Percentiles rank a stretch among this genome's conserved stretches.
Evolutionary conservation across 345 rosid species (phyloP).

Genomic region (Boechera retrofracta): DNA sequence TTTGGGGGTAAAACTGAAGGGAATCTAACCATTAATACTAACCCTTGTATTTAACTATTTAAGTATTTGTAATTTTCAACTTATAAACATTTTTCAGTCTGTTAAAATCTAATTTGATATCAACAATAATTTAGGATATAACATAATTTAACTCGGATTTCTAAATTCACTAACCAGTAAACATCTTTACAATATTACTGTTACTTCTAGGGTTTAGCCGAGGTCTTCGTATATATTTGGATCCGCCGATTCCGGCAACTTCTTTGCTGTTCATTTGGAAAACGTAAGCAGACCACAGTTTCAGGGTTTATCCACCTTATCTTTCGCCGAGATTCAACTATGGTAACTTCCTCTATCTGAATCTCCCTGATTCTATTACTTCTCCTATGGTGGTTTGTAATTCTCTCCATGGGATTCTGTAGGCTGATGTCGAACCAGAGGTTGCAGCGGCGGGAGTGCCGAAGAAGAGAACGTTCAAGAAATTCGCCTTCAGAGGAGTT

Average conservation of each 20-base stretch:
- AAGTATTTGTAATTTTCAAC: background rate
- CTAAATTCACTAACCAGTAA: background rate
- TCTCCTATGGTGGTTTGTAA: background rate
- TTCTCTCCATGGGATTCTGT: background rate
- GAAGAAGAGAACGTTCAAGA: slow-evolving; percentile 81
- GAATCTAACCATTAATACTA: too few relatives aligned
- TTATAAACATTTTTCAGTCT: too few relatives aligned
- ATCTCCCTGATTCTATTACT: background rate
- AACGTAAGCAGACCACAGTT: background rate
- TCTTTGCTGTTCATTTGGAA: background rate
- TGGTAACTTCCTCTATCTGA: slow-evolving; percentile 7
- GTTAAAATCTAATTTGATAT: too few relatives aligned
- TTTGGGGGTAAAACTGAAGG: too few relatives aligned
- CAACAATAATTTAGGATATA: too few relatives aligned
- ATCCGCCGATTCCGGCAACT: background rate
- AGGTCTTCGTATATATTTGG: slow-evolving; percentile 14
- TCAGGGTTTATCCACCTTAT: background rate
- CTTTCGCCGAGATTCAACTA: slow-evolving; percentile 10
- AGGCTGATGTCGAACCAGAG: slow-evolving; percentile 54
- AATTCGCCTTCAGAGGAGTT: slow-evolving; percentile 76
- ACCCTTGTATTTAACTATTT: too few relatives aligned
- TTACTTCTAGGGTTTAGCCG: background rate
- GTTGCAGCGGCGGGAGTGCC: slow-evolving; percentile 50
- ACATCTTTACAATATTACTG: background rate
- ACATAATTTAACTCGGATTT: too few relatives aligned